Conservation (phyloP, 139 green algal species). For the Closterium sp. region DNA sequence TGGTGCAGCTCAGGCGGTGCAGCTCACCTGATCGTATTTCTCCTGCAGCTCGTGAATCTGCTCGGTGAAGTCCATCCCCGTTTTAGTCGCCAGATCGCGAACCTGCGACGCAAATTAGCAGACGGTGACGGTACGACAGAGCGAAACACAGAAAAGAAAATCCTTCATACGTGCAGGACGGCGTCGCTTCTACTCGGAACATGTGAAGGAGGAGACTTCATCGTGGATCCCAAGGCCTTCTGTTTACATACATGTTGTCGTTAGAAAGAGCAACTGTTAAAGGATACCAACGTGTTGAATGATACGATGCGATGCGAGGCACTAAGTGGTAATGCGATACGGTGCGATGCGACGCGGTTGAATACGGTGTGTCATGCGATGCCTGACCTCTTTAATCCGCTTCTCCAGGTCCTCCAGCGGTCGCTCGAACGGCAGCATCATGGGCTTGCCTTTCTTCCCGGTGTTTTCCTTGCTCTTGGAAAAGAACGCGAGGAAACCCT, state of each 20-base stretch:
- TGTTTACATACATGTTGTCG: not conserved
- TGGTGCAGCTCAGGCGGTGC: too few species aligned
- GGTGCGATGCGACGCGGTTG: not conserved
- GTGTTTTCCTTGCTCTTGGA: conserved; percentile 30
- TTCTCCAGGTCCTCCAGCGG: conserved; percentile 94
- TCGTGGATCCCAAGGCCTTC: not conserved
- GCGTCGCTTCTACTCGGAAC: not conserved
- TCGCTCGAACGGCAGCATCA: conserved; percentile 91
- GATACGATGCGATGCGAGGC: not conserved
- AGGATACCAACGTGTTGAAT: not conserved
- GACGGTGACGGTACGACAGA: not conserved
- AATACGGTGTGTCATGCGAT: not conserved
- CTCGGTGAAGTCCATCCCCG: conserved; percentile 45
- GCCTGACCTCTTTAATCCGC: conserved; percentile 88
- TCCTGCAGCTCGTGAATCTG: conserved; percentile 42
- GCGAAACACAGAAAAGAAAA: not conserved
- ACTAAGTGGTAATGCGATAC: too few species aligned
- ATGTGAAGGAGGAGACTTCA: not conserved
- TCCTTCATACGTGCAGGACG: not conserved
- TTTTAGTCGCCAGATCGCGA: conserved; percentile 37
- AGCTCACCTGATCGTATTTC: conserved; percentile 49
- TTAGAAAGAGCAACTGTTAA: not conserved
- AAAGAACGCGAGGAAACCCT: conserved; percentile 44
- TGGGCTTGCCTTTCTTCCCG: conserved; percentile 24
- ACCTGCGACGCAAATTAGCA: conserved; percentile 13